Conservation (phyloP, 2,329 filamentous ascomycete species). For the Colletotrichum zoysiae region DNA sequence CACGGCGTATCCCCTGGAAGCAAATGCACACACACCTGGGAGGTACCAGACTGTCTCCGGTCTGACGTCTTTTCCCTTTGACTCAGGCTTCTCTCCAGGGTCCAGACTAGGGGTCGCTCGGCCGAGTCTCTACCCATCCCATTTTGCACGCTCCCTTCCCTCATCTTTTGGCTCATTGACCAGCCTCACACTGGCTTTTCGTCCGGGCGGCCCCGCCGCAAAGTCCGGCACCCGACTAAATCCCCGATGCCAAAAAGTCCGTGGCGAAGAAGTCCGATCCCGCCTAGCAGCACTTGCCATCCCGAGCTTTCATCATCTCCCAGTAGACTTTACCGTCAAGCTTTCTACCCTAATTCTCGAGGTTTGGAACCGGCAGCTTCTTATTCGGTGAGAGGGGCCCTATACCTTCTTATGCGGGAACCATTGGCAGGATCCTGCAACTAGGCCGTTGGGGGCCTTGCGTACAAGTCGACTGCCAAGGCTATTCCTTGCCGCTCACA, state of each 20-base stretch:
- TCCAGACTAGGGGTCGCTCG: conserved; percentile 22
- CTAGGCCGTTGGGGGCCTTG: neutral
- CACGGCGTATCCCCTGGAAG: neutral
- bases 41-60: conserved; percentile 24
- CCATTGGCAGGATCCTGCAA: neutral
- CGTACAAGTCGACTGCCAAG: neutral
- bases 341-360: neutral
- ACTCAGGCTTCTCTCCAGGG: conserved; percentile 7
- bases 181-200: neutral
- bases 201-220: neutral
- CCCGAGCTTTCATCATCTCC: neutral
- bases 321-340: neutral
- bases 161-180: neutral
- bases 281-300: neutral
- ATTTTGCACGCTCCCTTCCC: neutral
- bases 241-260: neutral
- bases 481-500: neutral
- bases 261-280: neutral
- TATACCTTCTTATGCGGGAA: neutral
- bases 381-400: neutral
- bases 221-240: neutral
- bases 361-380: neutral
- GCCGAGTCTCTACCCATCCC: conserved; percentile 19
- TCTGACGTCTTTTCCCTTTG: neutral
- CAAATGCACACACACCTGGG: conserved; percentile 22